These are phyloP conservation scores for Fusarium metavorans DNA, from an alignment of 2,329 filamentous ascomycete species.

Conservation along the genomic window DNA sequence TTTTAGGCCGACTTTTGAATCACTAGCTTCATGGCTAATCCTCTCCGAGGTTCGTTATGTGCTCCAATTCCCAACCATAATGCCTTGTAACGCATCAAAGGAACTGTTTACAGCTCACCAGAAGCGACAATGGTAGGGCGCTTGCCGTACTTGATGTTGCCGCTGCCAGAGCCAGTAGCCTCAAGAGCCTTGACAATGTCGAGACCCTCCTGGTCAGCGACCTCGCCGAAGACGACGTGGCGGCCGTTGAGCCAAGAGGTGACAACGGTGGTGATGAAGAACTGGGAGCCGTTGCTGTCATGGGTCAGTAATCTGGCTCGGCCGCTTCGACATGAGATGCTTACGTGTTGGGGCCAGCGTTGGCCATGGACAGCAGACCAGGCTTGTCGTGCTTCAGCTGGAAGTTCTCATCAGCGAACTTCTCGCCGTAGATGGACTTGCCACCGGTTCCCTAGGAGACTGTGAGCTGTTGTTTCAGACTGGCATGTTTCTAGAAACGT, in stretches of 20 bases:
- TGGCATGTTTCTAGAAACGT: slow-evolving; percentile 53
- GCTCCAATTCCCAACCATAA: slow-evolving; percentile 26
- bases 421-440: slow-evolving; percentile 95
- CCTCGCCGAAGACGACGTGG: slow-evolving; percentile 88
- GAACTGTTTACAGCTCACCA: slow-evolving; percentile 60
- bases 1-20: slow-evolving; percentile 28
- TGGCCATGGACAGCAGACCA: slow-evolving; percentile 93
- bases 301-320: slow-evolving; percentile 25
- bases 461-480: slow-evolving; percentile 30
- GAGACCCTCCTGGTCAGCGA: slow-evolving; percentile 64
- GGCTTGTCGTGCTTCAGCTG: slow-evolving; percentile 76
- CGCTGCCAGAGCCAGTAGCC: slow-evolving; percentile 67
- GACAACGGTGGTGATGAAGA: slow-evolving; percentile 94
- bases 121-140: slow-evolving; percentile 69
- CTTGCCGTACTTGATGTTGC: slow-evolving; percentile 67
- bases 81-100: slow-evolving; percentile 12
- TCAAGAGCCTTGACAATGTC: slow-evolving; percentile 71
- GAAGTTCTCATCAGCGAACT: slow-evolving; percentile 97
- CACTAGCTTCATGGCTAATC: slow-evolving; percentile 32
- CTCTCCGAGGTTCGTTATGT: slow-evolving; percentile 35
- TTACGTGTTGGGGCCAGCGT: slow-evolving; percentile 93
- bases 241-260: slow-evolving; percentile 88
- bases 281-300: slow-evolving; percentile 94
- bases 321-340: slow-evolving; percentile 32
- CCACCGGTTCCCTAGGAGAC: slow-evolving; percentile 81